Base-by-base conservation (phyloP, 1,139 yeast genomes). In the Saccharomyces pastorianus region DNA sequence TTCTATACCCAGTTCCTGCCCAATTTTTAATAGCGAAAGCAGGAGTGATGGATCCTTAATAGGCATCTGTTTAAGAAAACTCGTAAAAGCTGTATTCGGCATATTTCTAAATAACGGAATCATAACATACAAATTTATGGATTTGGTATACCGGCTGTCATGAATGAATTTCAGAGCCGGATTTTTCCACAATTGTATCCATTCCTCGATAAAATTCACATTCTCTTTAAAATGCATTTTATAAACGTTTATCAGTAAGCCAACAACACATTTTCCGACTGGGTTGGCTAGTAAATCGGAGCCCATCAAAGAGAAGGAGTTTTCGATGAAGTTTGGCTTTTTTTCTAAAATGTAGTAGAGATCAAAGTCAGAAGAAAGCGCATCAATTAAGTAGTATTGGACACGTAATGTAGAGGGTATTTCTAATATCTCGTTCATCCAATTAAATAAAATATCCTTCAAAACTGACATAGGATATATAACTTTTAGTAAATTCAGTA, bases 231-330 rank as follows among this genome's bases (percentile, higher is more conserved):
- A 61, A 51, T 64, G 67, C 5, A 61, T 62, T 8, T 61, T 58
- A 53, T 71, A 74, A 6, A 72, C 58, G 52, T 73, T 73, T 29
- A 72, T 67, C 53, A 74, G 73, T 1, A 86, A 60, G 0, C 82
- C 68, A n/a, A 75, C 74, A 0, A 88, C 61, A 14, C 87, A 77
- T 64, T 84, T 86, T 27, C 88, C 84, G 14, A 85, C 77, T 1
- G 85, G 78, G 59, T 83, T 85, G 0, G 95, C 85, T 53, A 88
- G 66, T 0, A 88, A 79, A 60, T 80, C 82, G 1, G 83, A 76
- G 59, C 75, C 71, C 72, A 87, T 80, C 8, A 76, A 68, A 0
- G 71, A 59, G 8, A 87, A 65, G 7, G 88, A 76, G 6, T 72
- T 71, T 1, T 62, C 60, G 6, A 81, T 62, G 55, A 84, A 81